Base-by-base conservation (phyloP, 2,329 filamentous ascomycete genomes). In the Plectosphaerella cucumerina region DNA sequence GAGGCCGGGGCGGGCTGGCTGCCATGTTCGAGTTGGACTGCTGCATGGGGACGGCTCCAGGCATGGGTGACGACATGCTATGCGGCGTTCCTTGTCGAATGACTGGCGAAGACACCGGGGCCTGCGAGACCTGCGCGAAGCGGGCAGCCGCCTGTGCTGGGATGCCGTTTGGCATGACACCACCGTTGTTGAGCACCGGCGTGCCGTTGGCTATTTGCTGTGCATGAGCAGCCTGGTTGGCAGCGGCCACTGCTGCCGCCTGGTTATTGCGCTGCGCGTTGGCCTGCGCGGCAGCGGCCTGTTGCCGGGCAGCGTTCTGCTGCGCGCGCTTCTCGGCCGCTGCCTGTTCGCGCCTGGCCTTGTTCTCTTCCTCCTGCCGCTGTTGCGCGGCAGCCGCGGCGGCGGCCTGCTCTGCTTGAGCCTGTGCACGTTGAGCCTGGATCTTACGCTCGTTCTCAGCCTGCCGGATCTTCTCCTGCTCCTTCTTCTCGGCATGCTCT, bases 401-500 rank as follows among this genome's bases (percentile, higher is more conserved):
- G 11, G 68, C 66, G 33, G 75, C 69, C 51, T 74, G 69, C 33
- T 72, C 70, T 58, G 81, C 77, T 52, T 74, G 59, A 64, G 70
- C 69, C 50, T 65, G 77, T n/a, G 66, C 67, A 49, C 64, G 71
- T 52, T 77, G 72, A 37, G 69, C 63, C 47, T 75, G 73, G 22
- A 82, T 65, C 55, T 78, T 76, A 48, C 77, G 75, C 56, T 81
- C 79, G 45, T 80, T 78, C 54, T 85, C 81, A 17, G 77, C 76
- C 52, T 86, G 81, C 57, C 85, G 81, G 49, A 83, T 74, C 67
- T 90, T 90, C 61, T 94, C 89, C 52, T 86, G 82, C 53, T 87
- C 86, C 57, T 85, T 85, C 62, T 85, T 87, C 65, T 95, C 89
- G 22, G 85, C 84, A 53, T 90, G 86, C 42, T 89, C 83, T 50